phyloP scores from a whole-genome alignment of 352 stramenopile species.

The Pythium oligandrum region DNA sequence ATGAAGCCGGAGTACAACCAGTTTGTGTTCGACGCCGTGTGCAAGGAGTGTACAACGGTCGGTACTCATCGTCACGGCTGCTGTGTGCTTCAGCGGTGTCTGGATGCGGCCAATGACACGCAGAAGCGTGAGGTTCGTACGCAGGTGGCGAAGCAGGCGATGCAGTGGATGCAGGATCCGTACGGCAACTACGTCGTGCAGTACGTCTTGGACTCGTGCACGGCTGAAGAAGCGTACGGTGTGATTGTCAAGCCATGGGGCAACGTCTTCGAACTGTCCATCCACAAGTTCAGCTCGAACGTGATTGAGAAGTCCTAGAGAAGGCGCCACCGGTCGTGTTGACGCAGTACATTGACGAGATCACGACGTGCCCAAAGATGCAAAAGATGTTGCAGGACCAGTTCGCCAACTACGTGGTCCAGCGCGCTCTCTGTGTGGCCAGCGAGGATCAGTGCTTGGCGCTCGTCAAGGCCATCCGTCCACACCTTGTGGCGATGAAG shows the following conservation, averaged over 20 bases:
- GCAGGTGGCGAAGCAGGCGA: constrained; percentile 94
- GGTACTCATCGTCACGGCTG: too few species aligned
- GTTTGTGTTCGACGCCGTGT: too few species aligned
- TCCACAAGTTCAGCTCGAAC: constrained; percentile 99
- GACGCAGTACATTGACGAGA: constrained; percentile 72
- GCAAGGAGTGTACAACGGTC: too few species aligned
- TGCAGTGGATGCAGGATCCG: constrained; percentile 94
- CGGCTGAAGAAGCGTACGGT: constrained; percentile 68
- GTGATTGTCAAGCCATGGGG: constrained; percentile 85
- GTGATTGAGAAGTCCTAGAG: constrained; percentile 98
- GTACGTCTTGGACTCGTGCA: constrained; percentile 89
- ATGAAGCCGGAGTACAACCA: too few species aligned
- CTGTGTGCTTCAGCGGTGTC: too few species aligned
- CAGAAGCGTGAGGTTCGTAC: constrained; percentile 87
- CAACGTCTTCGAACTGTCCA: constrained; percentile 94
- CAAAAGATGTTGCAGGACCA: constrained; percentile 96
- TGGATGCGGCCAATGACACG: too few species aligned
- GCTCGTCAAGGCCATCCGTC: constrained; percentile 95
- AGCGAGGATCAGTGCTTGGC: constrained; percentile 91
- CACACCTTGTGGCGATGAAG: constrained; percentile 92
- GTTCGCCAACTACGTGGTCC: constrained; percentile 99
- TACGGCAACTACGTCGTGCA: constrained; percentile 92
- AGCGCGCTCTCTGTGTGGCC: constrained; percentile 94
- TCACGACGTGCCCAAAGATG: constrained; percentile 79
- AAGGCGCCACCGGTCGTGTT: constrained; percentile 81